Evolutionary conservation across 2,329 filamentous ascomycete genomes (phyloP).

Genomic region (Curvularia verruculosa): DNA sequence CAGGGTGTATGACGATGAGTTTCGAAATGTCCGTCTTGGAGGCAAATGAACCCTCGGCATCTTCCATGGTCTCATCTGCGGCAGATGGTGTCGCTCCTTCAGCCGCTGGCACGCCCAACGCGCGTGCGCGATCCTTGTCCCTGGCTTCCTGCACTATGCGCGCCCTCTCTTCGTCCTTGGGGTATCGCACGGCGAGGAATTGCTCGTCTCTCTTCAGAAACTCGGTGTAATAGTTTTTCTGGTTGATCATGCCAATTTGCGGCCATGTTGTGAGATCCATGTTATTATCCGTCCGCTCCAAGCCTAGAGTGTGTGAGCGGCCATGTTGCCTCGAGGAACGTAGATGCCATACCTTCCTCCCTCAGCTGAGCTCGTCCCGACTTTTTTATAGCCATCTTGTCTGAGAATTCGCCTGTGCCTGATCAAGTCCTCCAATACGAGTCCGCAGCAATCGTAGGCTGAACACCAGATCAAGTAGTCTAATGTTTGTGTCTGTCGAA

Average conservation of each 20-base stretch:
- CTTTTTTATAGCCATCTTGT: constrained; percentile 68
- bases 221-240: constrained; percentile 96
- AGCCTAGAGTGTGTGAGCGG: constrained; percentile 62
- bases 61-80: constrained; percentile 40
- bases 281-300: constrained; percentile 97
- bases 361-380: constrained; percentile 66
- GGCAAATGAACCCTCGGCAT: constrained; percentile 35
- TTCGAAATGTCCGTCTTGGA: constrained; percentile 73
- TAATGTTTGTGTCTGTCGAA: constrained; percentile 3
- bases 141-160: constrained; percentile 84
- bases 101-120: constrained; percentile 66
- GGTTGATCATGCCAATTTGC: constrained; percentile 90
- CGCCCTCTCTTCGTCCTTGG: constrained; percentile 84
- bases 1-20: constrained; percentile 92
- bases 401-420: background rate
- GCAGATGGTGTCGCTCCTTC: constrained; percentile 33
- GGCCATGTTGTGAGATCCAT: constrained; percentile 97
- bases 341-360: constrained; percentile 59
- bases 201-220: constrained; percentile 99
- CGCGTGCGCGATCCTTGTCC: constrained; percentile 84
- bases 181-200: constrained; percentile 83
- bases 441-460: constrained; percentile 13
- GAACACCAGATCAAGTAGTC: constrained; percentile 22
- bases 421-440: constrained; percentile 1
- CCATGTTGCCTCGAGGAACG: background rate